phyloP scores from a whole-genome alignment of 805 yeast species.

The Barnettozyma populi region DNA sequence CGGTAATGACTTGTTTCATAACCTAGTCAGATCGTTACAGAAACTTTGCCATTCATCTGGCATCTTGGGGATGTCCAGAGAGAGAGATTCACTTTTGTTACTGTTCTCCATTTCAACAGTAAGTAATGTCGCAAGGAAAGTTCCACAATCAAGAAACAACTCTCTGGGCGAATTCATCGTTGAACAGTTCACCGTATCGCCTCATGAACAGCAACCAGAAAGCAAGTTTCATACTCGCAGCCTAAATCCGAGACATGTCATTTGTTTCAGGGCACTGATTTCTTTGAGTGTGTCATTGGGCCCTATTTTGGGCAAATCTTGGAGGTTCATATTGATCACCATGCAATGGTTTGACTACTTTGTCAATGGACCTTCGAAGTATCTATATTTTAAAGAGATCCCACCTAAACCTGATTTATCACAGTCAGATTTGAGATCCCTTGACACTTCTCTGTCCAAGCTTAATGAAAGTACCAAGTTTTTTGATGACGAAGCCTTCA shows the following conservation, averaged over 20 bases:
- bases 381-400: slow-evolving; percentile 31
- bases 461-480: slow-evolving; percentile 56
- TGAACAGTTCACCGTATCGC: slow-evolving; percentile 30
- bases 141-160: slow-evolving; percentile 24
- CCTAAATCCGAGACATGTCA: slow-evolving; percentile 62
- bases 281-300: slow-evolving; percentile 83
- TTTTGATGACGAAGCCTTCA: slow-evolving; percentile 47
- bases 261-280: slow-evolving; percentile 71
- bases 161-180: slow-evolving; percentile 48
- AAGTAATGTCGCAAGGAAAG: slow-evolving; percentile 31
- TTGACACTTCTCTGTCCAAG: slow-evolving; percentile 54
- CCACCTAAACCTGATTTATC: slow-evolving; percentile 39
- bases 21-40: slow-evolving; percentile 67
- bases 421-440: slow-evolving; percentile 41
- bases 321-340: slow-evolving; percentile 59
- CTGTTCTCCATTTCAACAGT: slow-evolving; percentile 43
- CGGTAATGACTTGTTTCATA: slow-evolving; percentile 67
- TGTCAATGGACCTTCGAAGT: slow-evolving; percentile 52
- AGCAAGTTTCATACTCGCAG: slow-evolving; percentile 33
- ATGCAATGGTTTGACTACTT: slow-evolving; percentile 77
- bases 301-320: slow-evolving; percentile 56
- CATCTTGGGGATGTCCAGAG: slow-evolving; percentile 47
- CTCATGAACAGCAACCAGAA: slow-evolving; percentile 8
- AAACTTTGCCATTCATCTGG: slow-evolving; percentile 82
- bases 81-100: slow-evolving; percentile 54